Base-by-base conservation (phyloP, 345 rosid species). In the Populus simonii region DNA sequence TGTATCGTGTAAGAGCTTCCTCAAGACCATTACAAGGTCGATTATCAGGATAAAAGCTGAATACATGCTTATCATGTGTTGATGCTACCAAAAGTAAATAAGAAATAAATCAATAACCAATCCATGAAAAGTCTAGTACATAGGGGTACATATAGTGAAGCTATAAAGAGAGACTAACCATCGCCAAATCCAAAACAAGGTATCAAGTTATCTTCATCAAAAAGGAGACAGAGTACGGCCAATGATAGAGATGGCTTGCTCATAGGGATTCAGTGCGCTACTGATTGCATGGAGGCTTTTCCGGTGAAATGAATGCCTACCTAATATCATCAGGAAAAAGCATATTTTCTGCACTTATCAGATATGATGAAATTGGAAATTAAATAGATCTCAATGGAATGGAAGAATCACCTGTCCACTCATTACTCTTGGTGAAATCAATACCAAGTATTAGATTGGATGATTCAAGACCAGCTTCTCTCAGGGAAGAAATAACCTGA, bases 161-260 rank as follows among this genome's bases (percentile, higher is more conserved):
- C 66, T 49, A 78, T 49, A 76, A 31, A 51, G n/a, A 62, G 72
- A 49, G 12, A 82, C 93, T 90, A 73, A 95, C 99, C 93, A 72
- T 95, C 99, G 3, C 99, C 99, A 86, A 95, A 95, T 74, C 99
- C 99, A 20, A 93, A 91, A 92, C 99, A 95, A 65, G 99, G 99
- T 82, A 95, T 93, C 82, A 92, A 87, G 79, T 86, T 93, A 83
- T 95, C 99, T 65, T 95, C 99, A 84, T 95, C 99, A 76, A 95
- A 95, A 95, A 51, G 96, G 92, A 76, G 96, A 88, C 83, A 95
- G 80, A 80, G 98, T 89, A 10, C 77, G 92, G 23, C 99, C 99
- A 57, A 95, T 92, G 55, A 95, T 93, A 15, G 99, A 95, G 79
- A 95, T 93, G 13, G 99, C 99, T 89, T 84, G 97, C 78, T 95